Evolutionary conservation across 2,329 filamentous ascomycete species (phyloP).

Genomic region (Chaetomiaceae sp.): DNA sequence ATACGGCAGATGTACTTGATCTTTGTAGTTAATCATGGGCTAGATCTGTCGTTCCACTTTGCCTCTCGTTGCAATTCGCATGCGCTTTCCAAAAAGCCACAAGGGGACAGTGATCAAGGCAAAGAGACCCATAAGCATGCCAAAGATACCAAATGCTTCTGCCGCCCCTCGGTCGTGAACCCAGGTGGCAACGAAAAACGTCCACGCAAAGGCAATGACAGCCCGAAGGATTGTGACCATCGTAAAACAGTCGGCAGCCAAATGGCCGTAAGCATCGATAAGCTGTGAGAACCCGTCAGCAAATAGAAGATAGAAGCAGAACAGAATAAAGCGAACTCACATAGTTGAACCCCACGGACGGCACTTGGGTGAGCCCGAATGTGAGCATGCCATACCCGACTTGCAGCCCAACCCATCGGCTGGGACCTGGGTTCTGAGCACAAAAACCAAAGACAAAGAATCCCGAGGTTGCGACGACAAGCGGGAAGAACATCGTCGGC

Average conservation of each 20-base stretch:
- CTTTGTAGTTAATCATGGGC: background rate
- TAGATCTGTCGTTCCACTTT: background rate
- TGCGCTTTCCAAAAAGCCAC: slow-evolving; percentile 6
- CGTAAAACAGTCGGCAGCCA: slow-evolving; percentile 10
- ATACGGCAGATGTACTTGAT: too few species aligned
- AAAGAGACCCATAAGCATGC: slow-evolving; percentile 10
- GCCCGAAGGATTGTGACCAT: slow-evolving; percentile 7
- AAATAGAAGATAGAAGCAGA: background rate
- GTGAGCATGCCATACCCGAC: slow-evolving; percentile 1
- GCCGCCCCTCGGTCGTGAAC: background rate
- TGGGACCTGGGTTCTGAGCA: background rate
- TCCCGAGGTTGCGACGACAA: background rate
- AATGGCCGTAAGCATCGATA: background rate
- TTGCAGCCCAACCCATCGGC: slow-evolving; percentile 7
- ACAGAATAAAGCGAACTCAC: background rate
- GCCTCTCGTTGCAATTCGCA: slow-evolving; percentile 2
- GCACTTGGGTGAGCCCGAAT: slow-evolving; percentile 5
- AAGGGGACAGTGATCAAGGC: background rate
- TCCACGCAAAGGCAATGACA: slow-evolving; percentile 6
- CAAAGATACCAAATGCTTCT: slow-evolving; percentile 6
- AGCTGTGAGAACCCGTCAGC: background rate
- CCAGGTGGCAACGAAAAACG: slow-evolving; percentile 8
- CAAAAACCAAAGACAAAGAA: slow-evolving; percentile 9
- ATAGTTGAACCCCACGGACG: slow-evolving; percentile 10
- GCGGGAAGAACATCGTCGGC: slow-evolving; percentile 7